Conservation (phyloP, 441 rosid genomes). For the Pelargonium fulgidum region DNA sequence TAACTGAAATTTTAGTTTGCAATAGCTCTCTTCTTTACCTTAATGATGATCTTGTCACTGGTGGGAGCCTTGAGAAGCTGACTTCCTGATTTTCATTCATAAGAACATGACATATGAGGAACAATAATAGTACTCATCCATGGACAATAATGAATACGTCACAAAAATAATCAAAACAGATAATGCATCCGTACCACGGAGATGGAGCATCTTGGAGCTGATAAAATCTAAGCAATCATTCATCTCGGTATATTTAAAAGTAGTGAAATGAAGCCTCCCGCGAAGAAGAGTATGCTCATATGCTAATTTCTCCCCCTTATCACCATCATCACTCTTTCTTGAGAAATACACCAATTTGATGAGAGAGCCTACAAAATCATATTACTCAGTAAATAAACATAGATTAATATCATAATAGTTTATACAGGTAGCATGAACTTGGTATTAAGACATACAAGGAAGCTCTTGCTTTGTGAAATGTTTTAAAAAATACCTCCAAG, state of each 20-base stretch:
- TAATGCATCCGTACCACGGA: constrained; percentile 35
- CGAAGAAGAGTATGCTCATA: constrained; percentile 38
- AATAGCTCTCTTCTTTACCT: constrained; percentile 41
- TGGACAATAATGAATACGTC: too few species aligned
- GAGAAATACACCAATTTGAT: constrained; percentile 7
- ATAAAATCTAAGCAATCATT: constrained; percentile 74
- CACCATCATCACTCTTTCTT: constrained; percentile 13
- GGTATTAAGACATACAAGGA: too few species aligned
- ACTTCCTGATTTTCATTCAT: constrained; percentile 44
- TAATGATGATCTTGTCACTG: constrained; percentile 36
- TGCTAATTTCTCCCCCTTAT: constrained; percentile 16
- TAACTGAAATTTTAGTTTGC: constrained; percentile 15
- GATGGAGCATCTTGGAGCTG: constrained; percentile 44
- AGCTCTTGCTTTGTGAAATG: too few species aligned
- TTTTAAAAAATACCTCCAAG: too few species aligned
- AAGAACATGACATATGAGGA: constrained; percentile 22
- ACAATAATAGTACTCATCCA: neutral
- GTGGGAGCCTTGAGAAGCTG: constrained; percentile 31
- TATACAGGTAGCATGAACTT: too few species aligned
- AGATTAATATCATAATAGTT: too few species aligned
- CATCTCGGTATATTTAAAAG: constrained; percentile 74
- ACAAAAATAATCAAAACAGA: too few species aligned
- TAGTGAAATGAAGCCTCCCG: constrained; percentile 71
- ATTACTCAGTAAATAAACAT: too few species aligned
- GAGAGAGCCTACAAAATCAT: neutral